These are phyloP conservation scores for Boletus eberwhitei DNA, from an alignment of 768 basidiomycete species.

Conservation along the genomic window DNA sequence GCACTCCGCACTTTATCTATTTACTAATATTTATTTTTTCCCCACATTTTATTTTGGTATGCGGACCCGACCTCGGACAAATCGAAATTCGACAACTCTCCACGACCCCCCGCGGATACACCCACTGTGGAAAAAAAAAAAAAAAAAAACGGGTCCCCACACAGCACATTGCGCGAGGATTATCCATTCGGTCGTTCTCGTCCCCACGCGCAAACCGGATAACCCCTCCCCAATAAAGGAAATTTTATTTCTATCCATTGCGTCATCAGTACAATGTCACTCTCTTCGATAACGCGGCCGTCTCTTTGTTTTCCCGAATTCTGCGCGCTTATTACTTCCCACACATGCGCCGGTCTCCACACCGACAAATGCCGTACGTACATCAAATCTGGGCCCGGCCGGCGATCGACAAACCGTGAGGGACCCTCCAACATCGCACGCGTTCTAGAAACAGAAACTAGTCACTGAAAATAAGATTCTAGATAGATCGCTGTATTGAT, in stretches of 20 bases:
- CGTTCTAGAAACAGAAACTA: neutral
- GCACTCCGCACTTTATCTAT: conserved; percentile 10
- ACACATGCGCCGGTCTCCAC: neutral
- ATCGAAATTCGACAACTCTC: conserved; percentile 8
- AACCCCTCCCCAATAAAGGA: neutral
- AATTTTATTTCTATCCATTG: neutral
- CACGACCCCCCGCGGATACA: neutral
- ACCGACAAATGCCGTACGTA: neutral
- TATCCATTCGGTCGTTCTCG: neutral
- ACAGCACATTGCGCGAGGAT: neutral
- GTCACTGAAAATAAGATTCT: neutral
- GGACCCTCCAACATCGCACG: too few species aligned
- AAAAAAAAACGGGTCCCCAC: too few species aligned
- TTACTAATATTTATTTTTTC: conserved; percentile 14
- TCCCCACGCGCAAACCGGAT: neutral
- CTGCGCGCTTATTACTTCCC: neutral
- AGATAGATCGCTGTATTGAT: neutral
- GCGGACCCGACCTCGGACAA: conserved; percentile 16
- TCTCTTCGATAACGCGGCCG: neutral
- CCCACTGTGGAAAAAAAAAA: too few species aligned
- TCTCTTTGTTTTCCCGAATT: neutral
- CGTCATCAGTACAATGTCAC: too few species aligned
- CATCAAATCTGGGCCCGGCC: too few species aligned
- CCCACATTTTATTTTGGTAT: conserved; percentile 21
- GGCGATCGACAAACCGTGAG: too few species aligned